These are phyloP conservation scores for Dictyostelium intermedium DNA, from an alignment of 78 protist species.

Conservation along the genomic window DNA sequence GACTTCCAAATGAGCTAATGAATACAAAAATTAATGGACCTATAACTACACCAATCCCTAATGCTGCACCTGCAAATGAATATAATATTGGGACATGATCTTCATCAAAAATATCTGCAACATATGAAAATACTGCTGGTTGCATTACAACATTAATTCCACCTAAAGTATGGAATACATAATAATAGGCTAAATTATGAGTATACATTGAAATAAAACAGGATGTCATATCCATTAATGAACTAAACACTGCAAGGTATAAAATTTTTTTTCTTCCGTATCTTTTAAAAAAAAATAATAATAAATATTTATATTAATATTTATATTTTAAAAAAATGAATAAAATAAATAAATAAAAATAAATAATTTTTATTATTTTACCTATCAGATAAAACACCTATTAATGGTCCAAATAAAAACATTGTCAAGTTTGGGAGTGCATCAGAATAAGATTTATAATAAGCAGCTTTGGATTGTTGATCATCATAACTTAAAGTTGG, in stretches of 20 bases:
- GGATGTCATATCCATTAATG: background rate
- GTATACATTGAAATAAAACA: background rate
- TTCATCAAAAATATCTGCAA: background rate
- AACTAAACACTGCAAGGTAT: background rate
- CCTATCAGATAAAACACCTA: constrained; percentile 29
- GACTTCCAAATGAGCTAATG: background rate
- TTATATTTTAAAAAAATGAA: background rate
- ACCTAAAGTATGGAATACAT: background rate
- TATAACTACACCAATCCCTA: background rate
- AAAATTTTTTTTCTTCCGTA: constrained; percentile 36
- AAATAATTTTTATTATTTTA: background rate
- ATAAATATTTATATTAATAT: background rate
- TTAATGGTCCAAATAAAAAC: constrained; percentile 9
- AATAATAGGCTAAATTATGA: background rate
- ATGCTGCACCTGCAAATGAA: background rate
- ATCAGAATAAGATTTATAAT: background rate
- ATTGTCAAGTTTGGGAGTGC: background rate
- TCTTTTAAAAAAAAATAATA: background rate
- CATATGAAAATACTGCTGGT: constrained; percentile 3
- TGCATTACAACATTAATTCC: background rate
- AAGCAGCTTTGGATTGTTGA: background rate
- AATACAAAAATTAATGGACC: background rate
- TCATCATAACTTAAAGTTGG: background rate
- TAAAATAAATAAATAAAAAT: background rate
- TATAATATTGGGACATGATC: background rate